phyloP scores from a whole-genome alignment of 208 protist genomes.

The Giardia duodenalis region DNA sequence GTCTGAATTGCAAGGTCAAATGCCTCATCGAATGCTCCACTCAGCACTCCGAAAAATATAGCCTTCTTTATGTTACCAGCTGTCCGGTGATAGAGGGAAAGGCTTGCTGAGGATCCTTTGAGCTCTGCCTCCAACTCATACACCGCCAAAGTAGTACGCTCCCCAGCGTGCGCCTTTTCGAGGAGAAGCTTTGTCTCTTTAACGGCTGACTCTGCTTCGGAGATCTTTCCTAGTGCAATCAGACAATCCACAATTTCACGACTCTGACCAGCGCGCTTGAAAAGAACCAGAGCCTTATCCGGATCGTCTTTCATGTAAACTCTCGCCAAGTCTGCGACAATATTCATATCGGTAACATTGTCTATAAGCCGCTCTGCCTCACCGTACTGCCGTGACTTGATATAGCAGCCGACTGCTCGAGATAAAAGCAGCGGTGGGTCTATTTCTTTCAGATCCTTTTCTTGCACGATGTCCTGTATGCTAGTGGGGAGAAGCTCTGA shows the following conservation, averaged over 20 bases:
- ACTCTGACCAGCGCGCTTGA: slow-evolving; percentile 3
- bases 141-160: not conserved
- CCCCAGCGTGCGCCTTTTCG: not conserved
- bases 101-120: not conserved
- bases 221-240: not conserved
- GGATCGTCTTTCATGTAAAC: slow-evolving; percentile 4
- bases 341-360: slow-evolving; percentile 15
- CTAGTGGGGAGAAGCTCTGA: not conserved
- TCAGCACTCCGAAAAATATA: not conserved
- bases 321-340: slow-evolving; percentile 16
- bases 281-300: slow-evolving; percentile 4
- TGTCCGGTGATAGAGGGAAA: not conserved
- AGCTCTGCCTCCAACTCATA: slow-evolving; percentile 15
- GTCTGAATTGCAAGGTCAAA: slow-evolving; percentile 1
- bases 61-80: slow-evolving; percentile 5
- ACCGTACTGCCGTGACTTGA: not conserved
- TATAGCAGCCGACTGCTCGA: not conserved
- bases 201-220: slow-evolving; percentile 17
- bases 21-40: slow-evolving; percentile 6
- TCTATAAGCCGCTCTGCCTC: slow-evolving; percentile 12
- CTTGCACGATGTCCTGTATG: not conserved
- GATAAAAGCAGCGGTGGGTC: not conserved
- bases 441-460: not conserved
- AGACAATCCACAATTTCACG: slow-evolving; percentile 22
- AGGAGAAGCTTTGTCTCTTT: not conserved